Conservation (phyloP, 495 filamentous ascomycete species). For the Aspergillus nanangensis region DNA sequence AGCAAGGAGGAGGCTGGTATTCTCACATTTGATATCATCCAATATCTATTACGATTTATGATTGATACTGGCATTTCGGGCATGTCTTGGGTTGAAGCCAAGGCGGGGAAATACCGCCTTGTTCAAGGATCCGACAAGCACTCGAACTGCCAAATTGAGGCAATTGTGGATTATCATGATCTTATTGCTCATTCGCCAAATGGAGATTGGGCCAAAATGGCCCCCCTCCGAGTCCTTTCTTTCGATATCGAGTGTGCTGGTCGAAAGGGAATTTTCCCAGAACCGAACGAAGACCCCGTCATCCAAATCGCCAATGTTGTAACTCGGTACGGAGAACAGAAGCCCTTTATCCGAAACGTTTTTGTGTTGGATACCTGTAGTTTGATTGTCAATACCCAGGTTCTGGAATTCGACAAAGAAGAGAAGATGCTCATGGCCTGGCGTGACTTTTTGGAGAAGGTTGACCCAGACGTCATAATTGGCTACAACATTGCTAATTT, state of each 20-base stretch:
- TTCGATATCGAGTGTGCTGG: constrained; percentile 99
- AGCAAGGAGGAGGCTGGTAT: constrained; percentile 61
- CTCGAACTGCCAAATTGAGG: constrained; percentile 96
- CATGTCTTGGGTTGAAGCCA: constrained; percentile 96
- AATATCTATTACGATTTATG: constrained; percentile 96
- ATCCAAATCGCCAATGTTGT: constrained; percentile 99
- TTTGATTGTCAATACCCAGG: constrained; percentile 89
- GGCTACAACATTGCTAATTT: constrained; percentile 99
- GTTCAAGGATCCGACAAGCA: constrained; percentile 55
- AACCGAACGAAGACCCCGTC: constrained; percentile 84
- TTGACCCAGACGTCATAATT: constrained; percentile 96
- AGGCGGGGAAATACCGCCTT: constrained; percentile 66
- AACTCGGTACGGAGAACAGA: constrained; percentile 89
- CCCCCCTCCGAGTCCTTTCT: constrained; percentile 83
- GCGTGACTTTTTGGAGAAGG: constrained; percentile 84
- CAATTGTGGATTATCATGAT: constrained; percentile 71
- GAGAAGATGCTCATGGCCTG: constrained; percentile 82
- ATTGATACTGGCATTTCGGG: constrained; percentile 88
- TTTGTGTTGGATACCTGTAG: constrained; percentile 91
- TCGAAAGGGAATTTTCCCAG: constrained; percentile 94
- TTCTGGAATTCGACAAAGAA: constrained; percentile 77
- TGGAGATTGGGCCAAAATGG: constrained; percentile 98
- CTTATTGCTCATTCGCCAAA: constrained; percentile 84
- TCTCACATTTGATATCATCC: constrained; percentile 89
- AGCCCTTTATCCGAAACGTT: constrained; percentile 94